Percentiles rank a stretch among this genome's conserved stretches.
These are phyloP conservation scores for Dendrobium chrysotoxum DNA, from an alignment of 106 monocot genomes.

Conservation along the genomic window DNA sequence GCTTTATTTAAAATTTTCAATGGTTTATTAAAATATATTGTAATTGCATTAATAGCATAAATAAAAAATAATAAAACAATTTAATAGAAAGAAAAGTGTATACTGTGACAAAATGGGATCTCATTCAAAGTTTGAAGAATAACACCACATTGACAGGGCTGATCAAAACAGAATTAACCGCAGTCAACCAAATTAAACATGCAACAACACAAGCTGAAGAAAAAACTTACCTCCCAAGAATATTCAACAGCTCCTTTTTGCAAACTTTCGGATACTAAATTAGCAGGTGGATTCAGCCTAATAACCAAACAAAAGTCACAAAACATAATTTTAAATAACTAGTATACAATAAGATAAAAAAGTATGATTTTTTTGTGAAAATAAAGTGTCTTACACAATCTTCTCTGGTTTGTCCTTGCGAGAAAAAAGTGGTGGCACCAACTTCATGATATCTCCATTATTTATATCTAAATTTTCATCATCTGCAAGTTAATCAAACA, in stretches of 20 bases:
- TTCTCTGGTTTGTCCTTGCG: conserved; percentile 69
- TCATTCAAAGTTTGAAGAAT: not conserved
- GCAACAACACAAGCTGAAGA: not conserved
- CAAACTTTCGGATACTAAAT: conserved; percentile 49
- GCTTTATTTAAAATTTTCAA: not conserved
- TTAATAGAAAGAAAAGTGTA: not conserved
- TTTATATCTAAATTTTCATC: conserved; percentile 32
- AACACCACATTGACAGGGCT: not conserved
- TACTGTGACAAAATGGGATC: not conserved
- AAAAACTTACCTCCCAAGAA: conserved; percentile 72
- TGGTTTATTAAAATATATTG: not conserved
- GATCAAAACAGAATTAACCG: not conserved
- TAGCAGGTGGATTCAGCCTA: conserved; percentile 61
- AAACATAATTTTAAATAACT: conserved; percentile 1
- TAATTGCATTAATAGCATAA: not conserved
- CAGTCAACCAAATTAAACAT: not conserved
- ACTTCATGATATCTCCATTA: conserved; percentile 65
- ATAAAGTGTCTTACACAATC: conserved; percentile 56
- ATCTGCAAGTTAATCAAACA: conserved; percentile 9
- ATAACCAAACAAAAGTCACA: conserved; percentile 2
- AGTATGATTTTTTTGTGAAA: not conserved
- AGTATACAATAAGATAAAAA: not conserved
- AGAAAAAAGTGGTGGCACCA: conserved; percentile 78
- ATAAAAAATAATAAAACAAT: not conserved
- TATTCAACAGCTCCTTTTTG: conserved; percentile 54